Conservation (phyloP, 768 basidiomycete species). For the Phlebiopsis flavidoalba region DNA sequence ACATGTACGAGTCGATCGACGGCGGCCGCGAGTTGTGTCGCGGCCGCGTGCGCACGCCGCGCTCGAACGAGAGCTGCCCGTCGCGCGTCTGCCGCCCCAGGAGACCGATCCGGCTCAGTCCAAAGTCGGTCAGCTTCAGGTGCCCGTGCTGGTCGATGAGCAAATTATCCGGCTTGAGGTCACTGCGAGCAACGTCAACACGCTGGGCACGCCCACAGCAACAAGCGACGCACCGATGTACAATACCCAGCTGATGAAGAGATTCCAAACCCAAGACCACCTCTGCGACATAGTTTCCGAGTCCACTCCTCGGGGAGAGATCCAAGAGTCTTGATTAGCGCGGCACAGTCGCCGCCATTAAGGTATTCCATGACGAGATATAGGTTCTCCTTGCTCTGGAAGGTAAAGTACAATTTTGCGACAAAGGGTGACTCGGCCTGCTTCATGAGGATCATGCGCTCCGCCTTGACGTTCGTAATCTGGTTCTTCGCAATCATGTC, state of each 20-base stretch:
- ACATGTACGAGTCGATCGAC: slow-evolving; percentile 75
- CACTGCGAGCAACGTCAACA: slow-evolving; percentile 46
- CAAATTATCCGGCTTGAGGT: slow-evolving; percentile 96
- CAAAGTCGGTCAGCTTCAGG: slow-evolving; percentile 97
- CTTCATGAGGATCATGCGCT: slow-evolving; percentile 99
- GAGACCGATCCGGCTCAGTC: slow-evolving; percentile 94
- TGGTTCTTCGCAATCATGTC: slow-evolving; percentile 99
- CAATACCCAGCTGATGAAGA: slow-evolving; percentile 91
- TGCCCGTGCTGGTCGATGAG: slow-evolving; percentile 97
- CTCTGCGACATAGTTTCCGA: slow-evolving; percentile 91
- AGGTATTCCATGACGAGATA: slow-evolving; percentile 99
- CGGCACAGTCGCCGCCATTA: slow-evolving; percentile 96
- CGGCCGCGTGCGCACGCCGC: slow-evolving; percentile 36
- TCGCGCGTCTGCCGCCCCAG: slow-evolving; percentile 92
- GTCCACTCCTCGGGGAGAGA: slow-evolving; percentile 96
- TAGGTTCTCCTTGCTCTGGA: slow-evolving; percentile 98
- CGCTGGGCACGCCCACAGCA: neutral
- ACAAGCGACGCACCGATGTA: slow-evolving; percentile 74
- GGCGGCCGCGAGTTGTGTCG: slow-evolving; percentile 72
- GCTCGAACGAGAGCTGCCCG: slow-evolving; percentile 29
- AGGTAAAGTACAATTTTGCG: slow-evolving; percentile 96
- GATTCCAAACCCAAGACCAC: slow-evolving; percentile 94
- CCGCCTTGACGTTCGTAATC: slow-evolving; percentile 99
- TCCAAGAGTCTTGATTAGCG: slow-evolving; percentile 93
- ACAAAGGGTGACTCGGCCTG: slow-evolving; percentile 98